Base-by-base conservation (phyloP, 139 green algal species). In the Axilococcus clingmanii region DNA sequence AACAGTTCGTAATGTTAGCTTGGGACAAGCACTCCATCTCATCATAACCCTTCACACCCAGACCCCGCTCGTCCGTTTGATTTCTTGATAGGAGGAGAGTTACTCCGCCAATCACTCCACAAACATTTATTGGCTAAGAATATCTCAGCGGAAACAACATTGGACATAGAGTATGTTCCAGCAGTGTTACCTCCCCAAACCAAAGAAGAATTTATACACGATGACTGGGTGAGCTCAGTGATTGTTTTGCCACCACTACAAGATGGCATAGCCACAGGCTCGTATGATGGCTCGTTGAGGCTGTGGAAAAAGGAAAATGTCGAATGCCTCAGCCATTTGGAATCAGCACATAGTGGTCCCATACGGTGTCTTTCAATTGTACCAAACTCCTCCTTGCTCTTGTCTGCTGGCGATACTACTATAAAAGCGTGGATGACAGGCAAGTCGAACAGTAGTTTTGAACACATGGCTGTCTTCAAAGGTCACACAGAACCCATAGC, bases 131-230 rank as follows among this genome's bases (percentile, higher is more conserved):
- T 72, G 4, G 51, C 73, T 1, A 59, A 80, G 4, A 40, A 61
- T 33, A 61, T 95, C 7, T 94, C 88, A n/a, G 69, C 92, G 73
- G 88, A 97, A 61, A 40, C 55, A 11, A 69, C 82, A 4, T 35
- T 97, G 2, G 65, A 81, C 27, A 54, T 97, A 5, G 89, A 97
- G 72, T 97, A 97, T 54, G 65, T 96, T 5, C 79, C 80, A 0
- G 86, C 86, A 16, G 78, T 96, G 11, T 54, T 79, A 27, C 90
- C 89, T 4, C 91, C 91, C 6, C 51, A 76, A 17, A 56, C 61
- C 2, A 63, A 82, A 37, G 47, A 73, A 24, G 50, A 75, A n/a
- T 41, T 57, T 32, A 37, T 34, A 8, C 35, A 67, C 49, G 20
- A 49, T 72, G 28, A 80, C 75, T 45, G 85, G 72, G n/a, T 64